Evolutionary conservation across 2,329 filamentous ascomycete species (phyloP), one percentile per base, ranked within the genome.

Genomic region (Penicillium verrucosum): DNA sequence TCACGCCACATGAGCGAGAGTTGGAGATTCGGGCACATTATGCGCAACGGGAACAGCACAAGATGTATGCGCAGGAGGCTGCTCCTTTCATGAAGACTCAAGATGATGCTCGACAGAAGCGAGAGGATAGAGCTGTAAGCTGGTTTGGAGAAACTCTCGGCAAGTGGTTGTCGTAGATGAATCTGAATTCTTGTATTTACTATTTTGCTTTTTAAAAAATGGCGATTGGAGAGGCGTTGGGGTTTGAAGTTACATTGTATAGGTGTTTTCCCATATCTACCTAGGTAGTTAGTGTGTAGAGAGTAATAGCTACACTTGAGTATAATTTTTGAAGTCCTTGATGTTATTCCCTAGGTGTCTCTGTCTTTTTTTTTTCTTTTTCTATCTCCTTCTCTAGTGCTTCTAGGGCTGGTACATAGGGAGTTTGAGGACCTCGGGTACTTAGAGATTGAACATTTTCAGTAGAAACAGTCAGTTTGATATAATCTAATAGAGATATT

Each of bases 1-100:
- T 79, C 54, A 76, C 74, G 4, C 77, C 77, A 4, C 77, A 80
- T 55, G 76, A 80, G 58, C 70, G 77, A 45, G 77, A 80, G 54
- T 57, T 80, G 56, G 76, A 77, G 52, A 72, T 78, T 29, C 70
- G 71, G 49, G 66, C 72, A 12, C 67, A 75, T 51, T 70, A 74
- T 54, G 70, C 75, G 41, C 66, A 74, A 34, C 43, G 74, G 34
- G 72, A 73, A 29, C 72, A 76, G 47, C 68, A 72, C 34, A 73
- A 70, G 50, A 27, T 68, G 27, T 77, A 75, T 59, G 63, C 65
- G 36, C 60, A 75, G 49, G 71, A 74, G 60, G 73, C 73, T 14
- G 64, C 60, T 25, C 68, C 70, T 5, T 71, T 73, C 56, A 66
- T 77, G 54, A 71, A 75, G 56, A 60, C 65, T 5, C 73, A 77